These are phyloP conservation scores for Litchi chinensis DNA, from an alignment of 345 rosid genomes.

Conservation along the genomic window DNA sequence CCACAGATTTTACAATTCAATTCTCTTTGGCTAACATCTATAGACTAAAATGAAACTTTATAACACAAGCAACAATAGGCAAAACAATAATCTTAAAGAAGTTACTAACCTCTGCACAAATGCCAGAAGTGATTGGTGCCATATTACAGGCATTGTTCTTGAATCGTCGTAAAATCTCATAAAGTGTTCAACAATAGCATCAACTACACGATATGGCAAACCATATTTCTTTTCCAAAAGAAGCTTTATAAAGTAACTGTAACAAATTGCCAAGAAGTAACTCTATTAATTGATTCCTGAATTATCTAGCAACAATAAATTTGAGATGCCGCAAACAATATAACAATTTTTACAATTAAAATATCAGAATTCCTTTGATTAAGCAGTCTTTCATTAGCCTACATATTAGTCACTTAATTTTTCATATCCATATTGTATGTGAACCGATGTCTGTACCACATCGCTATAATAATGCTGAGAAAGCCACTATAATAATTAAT, in stretches of 20 bases:
- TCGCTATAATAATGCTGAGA: neutral
- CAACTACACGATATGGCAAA: conserved; percentile 82
- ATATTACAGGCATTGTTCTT: conserved; percentile 93
- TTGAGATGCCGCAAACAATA: neutral
- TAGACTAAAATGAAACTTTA: neutral
- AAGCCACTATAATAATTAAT: neutral
- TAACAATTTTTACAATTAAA: neutral
- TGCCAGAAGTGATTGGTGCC: conserved; percentile 96
- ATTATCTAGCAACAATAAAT: conserved; percentile 7
- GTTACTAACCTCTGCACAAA: conserved; percentile 78
- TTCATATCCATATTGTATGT: neutral
- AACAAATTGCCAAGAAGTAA: neutral
- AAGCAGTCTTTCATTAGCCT: neutral
- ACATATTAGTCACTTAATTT: neutral
- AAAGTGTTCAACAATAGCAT: conserved; percentile 79
- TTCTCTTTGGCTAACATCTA: neutral
- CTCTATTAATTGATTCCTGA: conserved; percentile 8
- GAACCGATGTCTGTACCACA: neutral
- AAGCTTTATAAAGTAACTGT: conserved; percentile 91
- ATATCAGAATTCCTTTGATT: neutral
- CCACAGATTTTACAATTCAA: neutral
- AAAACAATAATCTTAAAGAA: neutral
- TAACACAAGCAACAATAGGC: neutral
- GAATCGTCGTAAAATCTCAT: conserved; percentile 76
- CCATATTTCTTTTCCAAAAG: conserved; percentile 91